Evolutionary conservation across 306 rosid species (phyloP), one percentile per base, ranked within the genome.

Genomic region (Chamaecrista fasciculata): DNA sequence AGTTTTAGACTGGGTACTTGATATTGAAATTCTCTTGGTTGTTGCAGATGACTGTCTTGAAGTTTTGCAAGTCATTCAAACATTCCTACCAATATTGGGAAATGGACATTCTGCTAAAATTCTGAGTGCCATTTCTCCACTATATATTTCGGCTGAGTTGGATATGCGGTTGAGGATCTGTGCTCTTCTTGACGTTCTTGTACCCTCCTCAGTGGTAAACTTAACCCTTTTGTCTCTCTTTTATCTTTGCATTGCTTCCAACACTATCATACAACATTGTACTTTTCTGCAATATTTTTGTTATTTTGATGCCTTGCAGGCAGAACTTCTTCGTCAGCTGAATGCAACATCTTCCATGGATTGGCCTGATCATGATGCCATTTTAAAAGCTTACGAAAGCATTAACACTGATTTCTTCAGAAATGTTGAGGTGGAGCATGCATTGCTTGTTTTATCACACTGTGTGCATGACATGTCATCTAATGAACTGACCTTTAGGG

Each of bases 401-500:
- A 86, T 90, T 42, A 71, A 75, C 63, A 69, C 33, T 36, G 84
- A 88, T 74, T 85, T 94, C 60, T 94, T 94, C 77, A 51, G 67
- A 79, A 51, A 51, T 5, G 57, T 86, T 42, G 81, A 43, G 36
- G 87, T 76, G 67, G 89, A 90, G 47, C 96, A 90, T 34, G 85
- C 89, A 44, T 78, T 86, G 63, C 81, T 94, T 75, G 69, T 94
- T 79, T 74, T 94, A 78, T 88, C 98, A 18, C 98, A 94, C 71
- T 94, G 86, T 76, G 97, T 94, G 75, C 86, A 76, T 76, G 94
- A 94, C 82, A 85, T 94, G 96, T 80, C 94, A 39, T 88, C 96
- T 51, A 84, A 67, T 66, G 98, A 94, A 71, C 78, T 84, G 56
- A 88, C 84, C 63, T 80, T 86, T 73, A 69, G 89, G 79, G 81